These are phyloP conservation scores for Sporothrix pallida DNA, from an alignment of 2,329 filamentous ascomycete species.

Conservation along the genomic window DNA sequence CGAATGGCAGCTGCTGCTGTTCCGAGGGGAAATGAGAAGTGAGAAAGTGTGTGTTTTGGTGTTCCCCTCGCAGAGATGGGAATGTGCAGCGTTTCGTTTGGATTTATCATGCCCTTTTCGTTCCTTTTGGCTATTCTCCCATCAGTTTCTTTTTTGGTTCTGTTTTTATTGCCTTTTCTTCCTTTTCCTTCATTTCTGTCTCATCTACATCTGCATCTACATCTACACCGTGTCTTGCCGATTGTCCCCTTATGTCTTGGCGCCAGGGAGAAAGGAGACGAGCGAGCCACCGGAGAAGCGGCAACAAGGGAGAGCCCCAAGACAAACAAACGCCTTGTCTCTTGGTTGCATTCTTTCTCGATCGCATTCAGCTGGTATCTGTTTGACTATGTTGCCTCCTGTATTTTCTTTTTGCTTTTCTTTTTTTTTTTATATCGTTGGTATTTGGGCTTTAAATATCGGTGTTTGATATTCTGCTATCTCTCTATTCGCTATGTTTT, in stretches of 20 bases:
- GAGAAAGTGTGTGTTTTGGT: neutral
- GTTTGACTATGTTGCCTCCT: neutral
- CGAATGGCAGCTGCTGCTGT: conserved; percentile 35
- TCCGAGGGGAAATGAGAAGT: conserved; percentile 17
- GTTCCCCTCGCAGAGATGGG: neutral
- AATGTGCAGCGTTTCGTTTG: conserved; percentile 3
- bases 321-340: neutral
- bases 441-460: neutral
- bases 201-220: neutral
- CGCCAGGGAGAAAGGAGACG: neutral
- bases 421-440: neutral
- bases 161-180: neutral
- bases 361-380: neutral
- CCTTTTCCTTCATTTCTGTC: neutral
- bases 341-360: neutral
- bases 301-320: neutral
- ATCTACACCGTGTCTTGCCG: neutral
- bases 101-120: neutral
- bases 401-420: neutral
- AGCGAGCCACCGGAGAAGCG: neutral
- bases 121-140: neutral
- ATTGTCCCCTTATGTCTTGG: neutral
- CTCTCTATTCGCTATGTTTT: neutral
- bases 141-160: neutral
- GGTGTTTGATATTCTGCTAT: neutral